A percentile compares a stretch with the other conserved stretches of the same genome.
Evolutionary conservation across 1,139 yeast species (phyloP).

Genomic region (Sugiyamaella pinicola): DNA sequence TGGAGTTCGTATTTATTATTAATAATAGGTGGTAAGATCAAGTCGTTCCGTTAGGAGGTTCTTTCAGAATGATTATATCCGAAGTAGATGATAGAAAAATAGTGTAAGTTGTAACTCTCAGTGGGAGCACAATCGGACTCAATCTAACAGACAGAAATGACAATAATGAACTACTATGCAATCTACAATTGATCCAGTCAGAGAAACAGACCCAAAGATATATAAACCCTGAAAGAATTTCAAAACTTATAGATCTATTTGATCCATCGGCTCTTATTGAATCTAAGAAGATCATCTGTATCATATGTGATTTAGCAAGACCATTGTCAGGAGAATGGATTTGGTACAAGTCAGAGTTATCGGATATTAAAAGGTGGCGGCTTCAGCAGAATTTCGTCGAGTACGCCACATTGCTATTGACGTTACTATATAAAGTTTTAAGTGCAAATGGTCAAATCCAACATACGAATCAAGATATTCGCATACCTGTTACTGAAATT

Average conservation of each 20-base stretch:
- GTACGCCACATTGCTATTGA: neutral
- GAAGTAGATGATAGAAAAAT: conserved; percentile 7
- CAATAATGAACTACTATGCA: neutral
- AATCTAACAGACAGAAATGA: neutral
- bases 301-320: conserved; percentile 20
- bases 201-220: neutral
- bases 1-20: too few species aligned
- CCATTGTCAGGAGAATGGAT: conserved; percentile 32
- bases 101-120: neutral
- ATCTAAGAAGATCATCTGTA: neutral
- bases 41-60: neutral
- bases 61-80: conserved; percentile 10
- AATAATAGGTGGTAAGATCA: too few species aligned
- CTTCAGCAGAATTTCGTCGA: conserved; percentile 12
- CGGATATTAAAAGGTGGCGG: conserved; percentile 20
- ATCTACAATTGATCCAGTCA: neutral
- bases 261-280: neutral
- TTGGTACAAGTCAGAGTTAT: conserved; percentile 29
- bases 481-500: neutral
- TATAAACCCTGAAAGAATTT: neutral
- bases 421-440: neutral
- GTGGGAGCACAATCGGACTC: too few species aligned
- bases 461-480: neutral
- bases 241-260: neutral
- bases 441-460: neutral